Evolutionary conservation across 1,139 yeast genomes (phyloP), one percentile per base, ranked within the genome.

Genomic region (Sugiyamaella sp.): DNA sequence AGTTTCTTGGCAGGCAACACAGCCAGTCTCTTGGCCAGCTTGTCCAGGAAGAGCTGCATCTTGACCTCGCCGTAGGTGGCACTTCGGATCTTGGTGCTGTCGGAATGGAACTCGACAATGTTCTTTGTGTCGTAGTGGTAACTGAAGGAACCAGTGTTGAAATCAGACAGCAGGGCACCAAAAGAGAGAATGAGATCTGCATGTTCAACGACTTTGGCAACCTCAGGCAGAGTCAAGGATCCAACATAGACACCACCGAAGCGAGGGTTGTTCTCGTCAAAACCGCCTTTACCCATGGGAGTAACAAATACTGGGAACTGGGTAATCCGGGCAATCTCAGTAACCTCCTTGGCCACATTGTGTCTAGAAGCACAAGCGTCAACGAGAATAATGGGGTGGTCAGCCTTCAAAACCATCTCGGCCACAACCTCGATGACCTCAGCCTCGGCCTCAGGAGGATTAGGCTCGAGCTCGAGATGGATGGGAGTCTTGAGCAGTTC

Each of bases 201-300:
- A 47, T 78, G 71, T 71, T 88, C 95, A 56, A 88, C 95, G 41
- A 85, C 81, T 61, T 81, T 83, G 69, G 84, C 84, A 49, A 88
- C 90, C 59, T 80, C 86, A 16, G 93, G 91, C 58, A 79, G 74
- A 42, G 95, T 84, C 65, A 89, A 75, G 16, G 88, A 80, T 62
- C 96, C 96, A 58, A 88, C 88, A 69, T 88, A 89, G 53, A 85
- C 91, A 71, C 96, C 96, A 61, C 90, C 93, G 71, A 82, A 89
- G 70, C 91, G 77, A 56, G 85, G 81, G 69, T 85, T 78, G 57
- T 77, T 77, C 74, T 89, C 96, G 72, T 86, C 84, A 66, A 87
- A 81, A 40, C 81, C 79, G 59, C 90, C 86, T 74, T 88, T 88
- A 73, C 96, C 96, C 95, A 89, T 87, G 61, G 96, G 96, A 51